Evolutionary conservation across 306 rosid species (phyloP).

Genomic region (Vigna nakashimae): DNA sequence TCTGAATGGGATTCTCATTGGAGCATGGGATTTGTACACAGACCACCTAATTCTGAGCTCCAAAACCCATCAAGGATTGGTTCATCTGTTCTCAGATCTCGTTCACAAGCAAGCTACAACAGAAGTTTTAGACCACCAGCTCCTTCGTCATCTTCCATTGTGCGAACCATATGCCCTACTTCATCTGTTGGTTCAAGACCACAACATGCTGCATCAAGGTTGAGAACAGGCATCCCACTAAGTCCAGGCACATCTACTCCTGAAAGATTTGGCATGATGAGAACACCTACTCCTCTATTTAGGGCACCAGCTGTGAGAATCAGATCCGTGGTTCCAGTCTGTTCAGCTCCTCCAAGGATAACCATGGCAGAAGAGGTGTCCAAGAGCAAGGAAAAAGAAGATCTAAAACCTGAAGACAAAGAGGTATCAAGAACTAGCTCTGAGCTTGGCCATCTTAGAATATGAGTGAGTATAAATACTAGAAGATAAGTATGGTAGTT

Average conservation of each 20-base stretch:
- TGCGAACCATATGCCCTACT: conserved; percentile 49
- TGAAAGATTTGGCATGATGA: conserved; percentile 49
- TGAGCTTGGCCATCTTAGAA: conserved; percentile 55
- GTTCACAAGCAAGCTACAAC: conserved; percentile 48
- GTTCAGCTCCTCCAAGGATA: conserved; percentile 82
- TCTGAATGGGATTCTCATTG: conserved; percentile 53
- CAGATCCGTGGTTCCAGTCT: conserved; percentile 82
- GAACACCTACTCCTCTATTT: conserved; percentile 50
- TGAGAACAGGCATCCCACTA: conserved; percentile 55
- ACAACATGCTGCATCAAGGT: conserved; percentile 57
- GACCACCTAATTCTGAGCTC: conserved; percentile 46
- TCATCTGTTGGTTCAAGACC: conserved; percentile 50
- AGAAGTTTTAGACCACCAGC: conserved; percentile 53
- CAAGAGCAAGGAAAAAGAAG: conserved; percentile 47
- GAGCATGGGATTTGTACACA: conserved; percentile 45
- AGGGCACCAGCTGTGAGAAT: conserved; percentile 84
- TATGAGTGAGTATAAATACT: conserved; percentile 42
- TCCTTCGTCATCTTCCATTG: conserved; percentile 53
- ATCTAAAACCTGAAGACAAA: conserved; percentile 44
- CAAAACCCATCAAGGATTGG: conserved; percentile 46
- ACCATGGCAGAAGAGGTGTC: conserved; percentile 46
- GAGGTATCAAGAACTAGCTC: conserved; percentile 51
- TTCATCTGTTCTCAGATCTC: conserved; percentile 46
- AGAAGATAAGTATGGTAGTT: conserved; percentile 13
- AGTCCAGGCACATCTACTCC: conserved; percentile 46